Conservation (phyloP, 768 basidiomycete species). For the Stropharia rugosoannulata region DNA sequence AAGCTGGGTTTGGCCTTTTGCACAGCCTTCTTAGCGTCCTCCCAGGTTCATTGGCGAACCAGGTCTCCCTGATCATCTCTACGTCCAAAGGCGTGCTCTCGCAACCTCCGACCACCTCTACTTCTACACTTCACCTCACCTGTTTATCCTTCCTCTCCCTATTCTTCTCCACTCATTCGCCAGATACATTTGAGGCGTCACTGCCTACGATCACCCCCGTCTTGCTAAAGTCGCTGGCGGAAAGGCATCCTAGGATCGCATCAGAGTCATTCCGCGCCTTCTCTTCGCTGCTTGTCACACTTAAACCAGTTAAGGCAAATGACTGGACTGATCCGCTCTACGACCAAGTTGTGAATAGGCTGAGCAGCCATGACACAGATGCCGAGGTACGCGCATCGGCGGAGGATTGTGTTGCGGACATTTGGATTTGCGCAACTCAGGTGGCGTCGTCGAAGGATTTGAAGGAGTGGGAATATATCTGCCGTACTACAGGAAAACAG, state of each 20-base stretch:
- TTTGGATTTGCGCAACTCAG: slow-evolving; percentile 87
- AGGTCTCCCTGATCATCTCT: slow-evolving; percentile 61
- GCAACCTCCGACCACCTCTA: slow-evolving; percentile 69
- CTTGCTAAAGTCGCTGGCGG: slow-evolving; percentile 70
- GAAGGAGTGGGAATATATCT: slow-evolving; percentile 81
- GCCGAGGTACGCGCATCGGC: slow-evolving; percentile 85
- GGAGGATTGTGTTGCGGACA: slow-evolving; percentile 79
- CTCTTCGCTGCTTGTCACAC: slow-evolving; percentile 74
- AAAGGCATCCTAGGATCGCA: slow-evolving; percentile 87
- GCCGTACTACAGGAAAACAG: slow-evolving; percentile 66
- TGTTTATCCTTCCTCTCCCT: slow-evolving; percentile 83
- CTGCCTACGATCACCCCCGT: slow-evolving; percentile 72
- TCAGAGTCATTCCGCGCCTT: slow-evolving; percentile 88
- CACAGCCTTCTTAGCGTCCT: slow-evolving; percentile 75
- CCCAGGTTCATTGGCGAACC: slow-evolving; percentile 76
- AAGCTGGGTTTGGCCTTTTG: slow-evolving; percentile 83
- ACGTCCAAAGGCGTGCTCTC: slow-evolving; percentile 66
- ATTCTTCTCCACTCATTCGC: slow-evolving; percentile 74
- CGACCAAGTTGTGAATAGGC: slow-evolving; percentile 64
- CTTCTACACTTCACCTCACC: slow-evolving; percentile 80
- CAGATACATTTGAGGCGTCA: slow-evolving; percentile 54
- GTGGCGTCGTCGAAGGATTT: slow-evolving; percentile 59
- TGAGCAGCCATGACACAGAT: slow-evolving; percentile 85
- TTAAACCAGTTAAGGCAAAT: slow-evolving; percentile 63
- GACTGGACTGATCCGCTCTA: slow-evolving; percentile 78